Base-by-base conservation (phyloP, 148 eudicot species). In the Chenopodium album region DNA sequence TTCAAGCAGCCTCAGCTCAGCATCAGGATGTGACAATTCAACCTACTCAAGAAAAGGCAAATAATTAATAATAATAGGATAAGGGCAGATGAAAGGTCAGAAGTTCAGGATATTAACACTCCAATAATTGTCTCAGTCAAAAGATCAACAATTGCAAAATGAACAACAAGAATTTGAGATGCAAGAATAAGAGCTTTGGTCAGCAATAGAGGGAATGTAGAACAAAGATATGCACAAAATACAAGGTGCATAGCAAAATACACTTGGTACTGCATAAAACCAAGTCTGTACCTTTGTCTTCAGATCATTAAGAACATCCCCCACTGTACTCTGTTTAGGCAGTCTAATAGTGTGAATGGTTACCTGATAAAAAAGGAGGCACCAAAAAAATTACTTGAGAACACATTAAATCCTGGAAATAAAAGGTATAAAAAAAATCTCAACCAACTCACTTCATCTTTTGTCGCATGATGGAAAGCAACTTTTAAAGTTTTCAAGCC, bases 271-370 rank as follows among this genome's bases (percentile, higher is more conserved):
- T 41, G 52, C 46, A 77, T 23, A 77, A 64, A 31, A 50, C 59
- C n/a, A 75, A 29, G 16, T 56, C 14, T 82, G 75, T 84, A 93
- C 97, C 97, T 89, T 93, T 66, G 90, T 79, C 83, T 89, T 93
- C 80, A 93, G 82, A 68, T 91, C 93, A 87, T 86, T 83, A 54
- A 93, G 91, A 81, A 93, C 94, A 87, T 93, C 97, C 71, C 93
- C 94, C 28, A 93, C 94, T 64, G 94, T 93, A 83, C 97, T 93
- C 77, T 91, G 91, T 83, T 91, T 93, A 56, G 97, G 94, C 89
- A 93, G 82, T 82, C 97, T 85, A 68, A 91, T 87, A 46, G 90
- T 93, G 84, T 89, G 93, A 81, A 87, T 74, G 60, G 88, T 85
- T 68, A 89, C 87, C 94, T 93, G 83, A 71, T 41, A 75, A 84